A percentile compares a stretch with the other conserved stretches of the same genome.
Conservation (phyloP, 805 yeast species). For the Saccharomycopsis schoenii region DNA sequence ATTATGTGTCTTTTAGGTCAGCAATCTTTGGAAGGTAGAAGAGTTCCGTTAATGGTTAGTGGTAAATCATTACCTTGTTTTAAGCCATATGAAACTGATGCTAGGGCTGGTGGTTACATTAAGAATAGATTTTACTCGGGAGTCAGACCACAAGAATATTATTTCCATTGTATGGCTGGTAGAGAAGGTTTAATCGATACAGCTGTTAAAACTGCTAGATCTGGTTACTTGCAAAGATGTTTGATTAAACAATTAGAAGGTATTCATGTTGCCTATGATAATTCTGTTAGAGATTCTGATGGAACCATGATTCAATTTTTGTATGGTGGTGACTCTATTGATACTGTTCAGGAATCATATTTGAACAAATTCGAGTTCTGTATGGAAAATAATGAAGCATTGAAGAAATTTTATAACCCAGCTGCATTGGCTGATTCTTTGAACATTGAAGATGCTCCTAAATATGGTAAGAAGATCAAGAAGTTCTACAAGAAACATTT, state of each 20-base stretch:
- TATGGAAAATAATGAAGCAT: constrained; percentile 78
- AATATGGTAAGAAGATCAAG: constrained; percentile 72
- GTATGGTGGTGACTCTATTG: constrained; percentile 96
- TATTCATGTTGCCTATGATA: constrained; percentile 88
- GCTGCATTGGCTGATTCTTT: constrained; percentile 58
- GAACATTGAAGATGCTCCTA: constrained; percentile 74
- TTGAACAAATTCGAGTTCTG: constrained; percentile 91
- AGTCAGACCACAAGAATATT: constrained; percentile 95
- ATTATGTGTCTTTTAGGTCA: constrained; percentile 99
- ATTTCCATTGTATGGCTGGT: constrained; percentile 99
- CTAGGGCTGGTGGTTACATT: constrained; percentile 97
- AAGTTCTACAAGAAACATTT: constrained; percentile 41
- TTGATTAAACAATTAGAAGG: constrained; percentile 97
- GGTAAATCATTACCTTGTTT: constrained; percentile 96
- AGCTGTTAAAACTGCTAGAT: constrained; percentile 96
- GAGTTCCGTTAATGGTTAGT: constrained; percentile 98
- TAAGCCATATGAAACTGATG: constrained; percentile 93
- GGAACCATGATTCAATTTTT: constrained; percentile 89
- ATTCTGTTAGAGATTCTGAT: constrained; percentile 90
- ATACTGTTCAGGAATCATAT: constrained; percentile 89
- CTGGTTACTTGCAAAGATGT: constrained; percentile 98
- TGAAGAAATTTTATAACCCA: constrained; percentile 80
- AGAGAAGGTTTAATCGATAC: constrained; percentile 99
- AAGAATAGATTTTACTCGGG: constrained; percentile 97
- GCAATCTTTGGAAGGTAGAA: constrained; percentile 97